Conservation (phyloP, 2,329 filamentous ascomycete species). For the Pezicula rhizophila region DNA sequence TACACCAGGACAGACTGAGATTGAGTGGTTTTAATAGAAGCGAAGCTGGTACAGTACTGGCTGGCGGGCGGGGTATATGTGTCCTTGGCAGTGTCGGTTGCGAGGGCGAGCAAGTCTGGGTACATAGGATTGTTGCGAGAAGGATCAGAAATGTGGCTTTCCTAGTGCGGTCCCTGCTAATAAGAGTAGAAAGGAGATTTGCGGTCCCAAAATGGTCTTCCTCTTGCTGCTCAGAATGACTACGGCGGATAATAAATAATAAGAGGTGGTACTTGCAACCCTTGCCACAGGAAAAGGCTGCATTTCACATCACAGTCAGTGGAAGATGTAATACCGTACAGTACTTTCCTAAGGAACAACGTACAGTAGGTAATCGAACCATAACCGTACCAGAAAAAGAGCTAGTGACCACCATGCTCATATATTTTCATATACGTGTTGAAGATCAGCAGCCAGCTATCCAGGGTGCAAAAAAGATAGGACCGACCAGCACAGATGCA, state of each 20-base stretch:
- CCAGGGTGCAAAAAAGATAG: neutral
- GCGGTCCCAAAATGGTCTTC: neutral
- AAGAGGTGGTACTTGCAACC: conserved; percentile 21
- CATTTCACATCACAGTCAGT: conserved; percentile 3
- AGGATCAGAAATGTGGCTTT: no score
- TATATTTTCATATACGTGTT: neutral
- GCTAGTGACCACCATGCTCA: neutral
- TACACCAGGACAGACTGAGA: no score
- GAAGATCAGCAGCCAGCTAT: neutral
- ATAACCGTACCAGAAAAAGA: neutral
- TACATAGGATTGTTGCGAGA: no score
- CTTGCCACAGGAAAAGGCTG: conserved; percentile 5
- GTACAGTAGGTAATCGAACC: neutral
- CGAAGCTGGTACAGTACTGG: no score
- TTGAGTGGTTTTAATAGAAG: no score
- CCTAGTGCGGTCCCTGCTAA: neutral
- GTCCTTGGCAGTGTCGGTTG: no score
- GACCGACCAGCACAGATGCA: neutral
- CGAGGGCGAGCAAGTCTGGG: no score
- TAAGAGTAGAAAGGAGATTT: neutral
- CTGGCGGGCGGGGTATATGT: no score
- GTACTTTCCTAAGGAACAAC: no score
- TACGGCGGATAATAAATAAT: neutral
- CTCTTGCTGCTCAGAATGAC: conserved; percentile 2
- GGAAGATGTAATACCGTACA: neutral